A percentile compares a stretch with the other conserved stretches of the same genome.
Conservation (phyloP, 2,329 filamentous ascomycete genomes). For the Trichoderma semiorbis region DNA sequence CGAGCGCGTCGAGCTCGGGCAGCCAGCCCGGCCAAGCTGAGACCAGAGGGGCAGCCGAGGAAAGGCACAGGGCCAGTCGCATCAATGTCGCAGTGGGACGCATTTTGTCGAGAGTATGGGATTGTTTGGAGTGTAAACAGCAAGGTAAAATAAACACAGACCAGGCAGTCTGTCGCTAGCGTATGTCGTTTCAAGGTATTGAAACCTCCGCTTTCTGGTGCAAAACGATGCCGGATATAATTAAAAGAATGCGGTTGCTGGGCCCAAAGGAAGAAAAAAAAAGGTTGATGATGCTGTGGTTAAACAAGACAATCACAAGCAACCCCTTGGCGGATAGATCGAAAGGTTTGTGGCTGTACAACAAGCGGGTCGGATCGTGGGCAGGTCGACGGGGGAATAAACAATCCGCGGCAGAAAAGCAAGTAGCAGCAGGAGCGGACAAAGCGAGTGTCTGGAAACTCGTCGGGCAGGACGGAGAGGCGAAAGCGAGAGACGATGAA, state of each 20-base stretch:
- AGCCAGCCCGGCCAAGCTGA: slow-evolving; percentile 57
- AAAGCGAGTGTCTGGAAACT: slow-evolving; percentile 19
- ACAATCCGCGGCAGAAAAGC: no score
- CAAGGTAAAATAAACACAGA: not conserved
- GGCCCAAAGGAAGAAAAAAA: not conserved
- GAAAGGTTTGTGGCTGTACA: slow-evolving; percentile 12
- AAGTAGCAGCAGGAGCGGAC: not conserved
- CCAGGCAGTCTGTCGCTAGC: not conserved
- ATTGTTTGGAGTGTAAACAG: not conserved
- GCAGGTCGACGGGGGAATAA: not conserved
- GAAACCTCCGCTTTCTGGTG: not conserved
- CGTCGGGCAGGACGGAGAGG: slow-evolving; percentile 7
- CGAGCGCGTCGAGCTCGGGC: slow-evolving; percentile 49
- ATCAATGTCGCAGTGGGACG: slow-evolving; percentile 45
- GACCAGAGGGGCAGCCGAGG: slow-evolving; percentile 48
- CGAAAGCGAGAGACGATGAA: slow-evolving; percentile 24
- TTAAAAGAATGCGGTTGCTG: not conserved
- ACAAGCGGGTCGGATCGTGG: slow-evolving; percentile 17
- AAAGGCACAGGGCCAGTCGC: slow-evolving; percentile 49
- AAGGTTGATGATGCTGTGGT: not conserved
- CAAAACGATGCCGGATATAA: not conserved
- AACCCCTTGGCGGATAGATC: not conserved
- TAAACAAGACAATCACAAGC: slow-evolving; percentile 3
- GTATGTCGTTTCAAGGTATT: not conserved
- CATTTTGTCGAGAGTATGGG: slow-evolving; percentile 39